Evolutionary conservation across 208 protist species (phyloP).

Genomic region (Trichomonas vaginalis): DNA sequence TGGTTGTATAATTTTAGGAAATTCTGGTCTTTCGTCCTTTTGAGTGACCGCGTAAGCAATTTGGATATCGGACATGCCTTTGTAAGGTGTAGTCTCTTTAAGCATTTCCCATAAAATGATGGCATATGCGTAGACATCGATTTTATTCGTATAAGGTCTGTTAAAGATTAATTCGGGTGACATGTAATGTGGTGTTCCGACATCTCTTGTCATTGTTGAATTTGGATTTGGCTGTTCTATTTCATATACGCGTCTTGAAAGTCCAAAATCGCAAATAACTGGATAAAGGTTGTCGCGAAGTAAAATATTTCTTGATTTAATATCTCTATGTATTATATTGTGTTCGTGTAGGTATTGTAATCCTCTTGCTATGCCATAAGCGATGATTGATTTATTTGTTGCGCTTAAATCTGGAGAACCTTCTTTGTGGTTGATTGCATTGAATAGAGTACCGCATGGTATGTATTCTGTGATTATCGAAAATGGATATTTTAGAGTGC

Average conservation of each 20-base stretch:
- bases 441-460: not conserved
- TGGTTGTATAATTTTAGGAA: not conserved
- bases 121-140: not conserved
- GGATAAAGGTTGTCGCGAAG: not conserved
- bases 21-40: not conserved
- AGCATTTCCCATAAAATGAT: conserved; percentile 15
- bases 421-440: not conserved
- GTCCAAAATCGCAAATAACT: not conserved
- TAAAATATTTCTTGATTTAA: not conserved
- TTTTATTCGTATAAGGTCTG: not conserved
- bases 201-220: not conserved
- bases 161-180: not conserved
- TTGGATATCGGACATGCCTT: not conserved
- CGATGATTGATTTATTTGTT: not conserved
- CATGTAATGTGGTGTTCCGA: conserved; percentile 6
- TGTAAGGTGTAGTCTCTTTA: not conserved
- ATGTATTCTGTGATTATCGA: not conserved
- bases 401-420: not conserved
- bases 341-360: not conserved
- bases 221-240: not conserved
- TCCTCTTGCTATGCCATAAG: not conserved
- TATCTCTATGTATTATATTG: not conserved
- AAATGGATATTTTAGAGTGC: not conserved
- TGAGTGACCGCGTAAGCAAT: not conserved
- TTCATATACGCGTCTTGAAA: not conserved